Evolutionary conservation across 345 rosid species (phyloP).

Genomic region (Eucalyptus globulus): DNA sequence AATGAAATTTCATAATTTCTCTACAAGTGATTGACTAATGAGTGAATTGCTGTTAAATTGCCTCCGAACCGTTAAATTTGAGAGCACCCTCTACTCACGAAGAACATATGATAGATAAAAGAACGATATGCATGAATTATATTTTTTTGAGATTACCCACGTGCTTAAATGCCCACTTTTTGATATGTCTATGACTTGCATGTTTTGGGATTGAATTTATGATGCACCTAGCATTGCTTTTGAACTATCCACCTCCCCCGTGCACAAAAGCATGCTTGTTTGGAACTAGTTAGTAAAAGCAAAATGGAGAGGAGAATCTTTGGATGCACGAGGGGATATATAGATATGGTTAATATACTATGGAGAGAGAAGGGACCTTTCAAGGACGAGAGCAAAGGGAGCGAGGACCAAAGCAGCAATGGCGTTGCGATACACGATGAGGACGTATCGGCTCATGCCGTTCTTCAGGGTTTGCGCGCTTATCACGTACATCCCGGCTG

Average conservation of each 20-base stretch:
- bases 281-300: neutral
- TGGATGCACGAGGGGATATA: neutral
- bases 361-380: constrained; percentile 24
- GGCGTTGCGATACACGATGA: constrained; percentile 62
- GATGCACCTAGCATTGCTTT: neutral
- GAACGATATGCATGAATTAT: neutral
- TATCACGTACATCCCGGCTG: constrained; percentile 57
- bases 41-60: neutral
- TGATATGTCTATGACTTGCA: neutral
- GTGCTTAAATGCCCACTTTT: neutral
- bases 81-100: neutral
- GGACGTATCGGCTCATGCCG: constrained; percentile 72
- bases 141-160: neutral
- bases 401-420: constrained; percentile 64
- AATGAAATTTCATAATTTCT: neutral
- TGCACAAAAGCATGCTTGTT: neutral
- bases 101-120: neutral
- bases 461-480: constrained; percentile 45
- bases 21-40: neutral
- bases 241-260: neutral
- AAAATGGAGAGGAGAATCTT: neutral
- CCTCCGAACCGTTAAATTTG: neutral
- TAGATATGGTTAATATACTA: too few relatives aligned
- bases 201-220: neutral
- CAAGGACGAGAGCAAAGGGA: constrained; percentile 67